A percentile compares a stretch with the other conserved stretches of the same genome.
phyloP scores from a whole-genome alignment of 768 basidiomycete genomes.

The Russula sp. region DNA sequence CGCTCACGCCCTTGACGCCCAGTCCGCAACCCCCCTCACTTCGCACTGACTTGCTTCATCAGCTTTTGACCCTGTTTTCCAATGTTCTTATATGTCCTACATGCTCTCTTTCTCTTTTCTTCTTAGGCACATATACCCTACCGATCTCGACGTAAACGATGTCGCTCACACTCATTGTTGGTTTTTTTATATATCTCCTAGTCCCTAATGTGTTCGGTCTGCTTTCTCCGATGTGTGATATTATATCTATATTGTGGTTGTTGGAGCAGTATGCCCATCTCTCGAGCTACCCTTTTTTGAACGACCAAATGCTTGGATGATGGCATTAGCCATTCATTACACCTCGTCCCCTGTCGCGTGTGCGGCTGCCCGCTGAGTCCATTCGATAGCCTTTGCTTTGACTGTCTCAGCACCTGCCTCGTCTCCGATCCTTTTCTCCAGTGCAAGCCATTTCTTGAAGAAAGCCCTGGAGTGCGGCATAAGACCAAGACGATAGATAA shows the following conservation, averaged over 20 bases:
- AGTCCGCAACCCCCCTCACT: slow-evolving; percentile 20
- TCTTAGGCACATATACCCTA: slow-evolving; percentile 44
- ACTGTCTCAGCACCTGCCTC: slow-evolving; percentile 73
- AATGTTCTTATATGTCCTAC: slow-evolving; percentile 10
- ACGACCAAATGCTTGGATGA: slow-evolving; percentile 15
- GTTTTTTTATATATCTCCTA: slow-evolving; percentile 37
- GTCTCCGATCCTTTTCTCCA: slow-evolving; percentile 83
- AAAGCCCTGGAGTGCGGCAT: slow-evolving; percentile 49
- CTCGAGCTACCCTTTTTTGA: slow-evolving; percentile 17
- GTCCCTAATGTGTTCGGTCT: slow-evolving; percentile 32
- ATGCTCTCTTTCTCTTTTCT: slow-evolving; percentile 26
- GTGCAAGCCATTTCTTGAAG: slow-evolving; percentile 95
- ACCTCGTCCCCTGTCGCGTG: slow-evolving; percentile 13
- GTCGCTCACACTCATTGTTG: slow-evolving; percentile 46
- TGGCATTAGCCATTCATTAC: slow-evolving; percentile 10
- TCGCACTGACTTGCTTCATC: slow-evolving; percentile 16
- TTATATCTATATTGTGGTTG: slow-evolving; percentile 22
- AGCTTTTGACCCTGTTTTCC: slow-evolving; percentile 14
- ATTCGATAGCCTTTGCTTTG: slow-evolving; percentile 86
- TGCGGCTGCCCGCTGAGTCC: slow-evolving; percentile 62
- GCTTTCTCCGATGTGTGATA: slow-evolving; percentile 30
- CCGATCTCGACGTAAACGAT: slow-evolving; percentile 29
- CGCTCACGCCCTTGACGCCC: slow-evolving; percentile 44
- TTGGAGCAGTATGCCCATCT: slow-evolving; percentile 16
- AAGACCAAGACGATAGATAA: background rate